Evolutionary conservation across 176 grass and related monocot genomes (phyloP).

Genomic region (Triticum monococcum): DNA sequence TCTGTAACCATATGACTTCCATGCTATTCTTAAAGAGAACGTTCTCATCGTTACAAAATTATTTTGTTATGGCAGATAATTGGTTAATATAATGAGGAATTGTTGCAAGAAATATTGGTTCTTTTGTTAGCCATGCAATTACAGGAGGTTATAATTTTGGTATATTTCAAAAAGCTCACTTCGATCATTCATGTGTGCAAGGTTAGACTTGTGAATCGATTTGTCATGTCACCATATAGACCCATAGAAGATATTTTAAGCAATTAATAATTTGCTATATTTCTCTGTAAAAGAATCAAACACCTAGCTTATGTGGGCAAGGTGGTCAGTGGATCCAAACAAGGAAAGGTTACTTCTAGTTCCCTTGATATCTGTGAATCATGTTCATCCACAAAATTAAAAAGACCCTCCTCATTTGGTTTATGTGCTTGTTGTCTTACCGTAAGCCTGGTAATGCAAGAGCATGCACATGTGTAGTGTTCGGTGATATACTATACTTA

Average conservation of each 20-base stretch:
- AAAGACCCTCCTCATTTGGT: neutral
- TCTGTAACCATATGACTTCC: neutral
- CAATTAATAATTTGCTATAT: neutral
- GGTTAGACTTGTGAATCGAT: neutral
- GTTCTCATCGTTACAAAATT: neutral
- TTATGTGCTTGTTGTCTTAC: neutral
- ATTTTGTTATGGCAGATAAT: neutral
- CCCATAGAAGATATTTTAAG: neutral
- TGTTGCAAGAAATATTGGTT: neutral
- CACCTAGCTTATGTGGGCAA: neutral
- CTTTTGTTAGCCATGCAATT: neutral
- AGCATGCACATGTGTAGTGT: neutral
- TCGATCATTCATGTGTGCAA: neutral
- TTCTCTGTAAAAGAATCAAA: constrained; percentile 3
- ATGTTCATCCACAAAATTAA: neutral
- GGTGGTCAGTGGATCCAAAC: neutral
- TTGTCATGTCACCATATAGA: neutral
- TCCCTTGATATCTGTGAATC: neutral
- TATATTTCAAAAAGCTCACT: neutral
- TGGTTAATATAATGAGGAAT: neutral
- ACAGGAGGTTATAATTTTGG: neutral
- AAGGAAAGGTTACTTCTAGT: neutral
- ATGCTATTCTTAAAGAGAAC: neutral
- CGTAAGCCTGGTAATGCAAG: neutral
- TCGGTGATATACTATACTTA: neutral